phyloP scores from a whole-genome alignment of 768 basidiomycete species.

The Rubroboletus pulcherrimus region DNA sequence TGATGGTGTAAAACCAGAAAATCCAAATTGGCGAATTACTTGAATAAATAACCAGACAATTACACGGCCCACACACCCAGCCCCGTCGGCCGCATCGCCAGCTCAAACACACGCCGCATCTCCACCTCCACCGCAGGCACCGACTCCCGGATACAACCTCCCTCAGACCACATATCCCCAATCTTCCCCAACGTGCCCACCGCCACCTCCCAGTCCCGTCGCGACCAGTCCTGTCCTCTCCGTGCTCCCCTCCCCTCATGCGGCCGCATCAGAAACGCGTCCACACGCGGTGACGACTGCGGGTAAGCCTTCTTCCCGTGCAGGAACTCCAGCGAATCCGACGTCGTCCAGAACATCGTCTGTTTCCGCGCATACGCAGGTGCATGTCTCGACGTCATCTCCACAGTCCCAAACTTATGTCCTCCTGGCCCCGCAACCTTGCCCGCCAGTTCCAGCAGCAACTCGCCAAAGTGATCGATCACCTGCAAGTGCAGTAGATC shows the following conservation, averaged over 20 bases:
- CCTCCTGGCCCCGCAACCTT: conserved; percentile 51
- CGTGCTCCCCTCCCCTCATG: conserved; percentile 50
- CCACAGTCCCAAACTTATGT: conserved; percentile 31
- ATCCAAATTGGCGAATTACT: neutral
- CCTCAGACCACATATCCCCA: conserved; percentile 51
- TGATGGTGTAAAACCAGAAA: conserved; percentile 1
- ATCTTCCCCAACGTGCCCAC: conserved; percentile 45
- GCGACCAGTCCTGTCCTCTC: conserved; percentile 72
- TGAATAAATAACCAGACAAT: too few relatives aligned
- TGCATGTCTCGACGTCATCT: conserved; percentile 51
- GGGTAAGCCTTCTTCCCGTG: conserved; percentile 34
- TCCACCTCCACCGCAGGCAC: conserved; percentile 47
- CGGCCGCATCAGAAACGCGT: conserved; percentile 49
- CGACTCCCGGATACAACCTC: conserved; percentile 49
- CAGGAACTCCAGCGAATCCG: conserved; percentile 59
- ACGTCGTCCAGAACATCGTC: conserved; percentile 48
- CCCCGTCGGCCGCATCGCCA: conserved; percentile 43
- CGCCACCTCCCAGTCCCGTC: conserved; percentile 60
- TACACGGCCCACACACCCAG: conserved; percentile 3
- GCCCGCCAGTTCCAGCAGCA: conserved; percentile 55
- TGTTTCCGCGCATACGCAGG: conserved; percentile 44
- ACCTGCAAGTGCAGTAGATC: conserved; percentile 67
- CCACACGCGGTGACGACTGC: conserved; percentile 42
- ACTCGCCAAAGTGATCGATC: conserved; percentile 61
- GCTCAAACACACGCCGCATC: conserved; percentile 44